Conservation (phyloP, 225 moss, liverwort and hornwort species). For the Neckera pumila region DNA sequence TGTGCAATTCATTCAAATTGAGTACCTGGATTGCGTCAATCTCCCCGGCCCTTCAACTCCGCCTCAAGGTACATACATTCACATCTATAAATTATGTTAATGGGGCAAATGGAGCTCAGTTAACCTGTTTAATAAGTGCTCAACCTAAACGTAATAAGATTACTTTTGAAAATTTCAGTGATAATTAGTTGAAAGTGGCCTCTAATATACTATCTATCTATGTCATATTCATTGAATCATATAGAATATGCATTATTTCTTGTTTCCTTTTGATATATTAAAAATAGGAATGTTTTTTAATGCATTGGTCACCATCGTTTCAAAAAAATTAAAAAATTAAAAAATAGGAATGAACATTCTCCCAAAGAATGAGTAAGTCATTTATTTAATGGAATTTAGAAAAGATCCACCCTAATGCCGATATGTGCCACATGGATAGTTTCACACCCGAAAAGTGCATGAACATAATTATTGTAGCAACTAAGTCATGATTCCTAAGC, state of each 20-base stretch:
- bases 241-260: no score
- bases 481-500: no score
- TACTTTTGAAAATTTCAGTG: background rate
- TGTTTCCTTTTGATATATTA: background rate
- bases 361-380: no score
- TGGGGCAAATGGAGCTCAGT: background rate
- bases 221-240: background rate
- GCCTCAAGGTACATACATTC: background rate
- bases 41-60: background rate
- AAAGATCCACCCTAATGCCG: fast-evolving
- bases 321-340: no score
- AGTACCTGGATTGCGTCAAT: conserved; percentile 9
- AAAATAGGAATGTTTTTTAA: no score
- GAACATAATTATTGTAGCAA: background rate
- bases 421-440: background rate
- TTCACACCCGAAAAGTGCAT: fast-evolving
- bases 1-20: background rate
- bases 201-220: background rate
- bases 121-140: no score
- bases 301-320: no score
- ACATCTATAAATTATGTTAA: background rate
- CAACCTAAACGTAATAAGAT: no score
- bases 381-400: background rate
- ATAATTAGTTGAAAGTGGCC: background rate
- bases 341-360: fast-evolving